Evolutionary conservation across 805 yeast species (phyloP).

Genomic region (Barnettozyma sucrosica): DNA sequence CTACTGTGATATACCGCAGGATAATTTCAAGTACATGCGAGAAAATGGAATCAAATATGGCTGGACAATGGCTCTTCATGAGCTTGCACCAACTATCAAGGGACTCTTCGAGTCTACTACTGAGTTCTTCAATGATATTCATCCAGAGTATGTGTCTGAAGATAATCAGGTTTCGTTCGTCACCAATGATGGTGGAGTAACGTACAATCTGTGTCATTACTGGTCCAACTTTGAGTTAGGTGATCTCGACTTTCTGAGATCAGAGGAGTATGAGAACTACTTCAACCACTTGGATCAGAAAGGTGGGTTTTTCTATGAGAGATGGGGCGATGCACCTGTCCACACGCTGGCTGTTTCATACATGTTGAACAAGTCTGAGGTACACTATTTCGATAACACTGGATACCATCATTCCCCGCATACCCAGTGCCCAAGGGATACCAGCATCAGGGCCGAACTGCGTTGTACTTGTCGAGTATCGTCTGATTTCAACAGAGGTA

Average conservation of each 20-base stretch:
- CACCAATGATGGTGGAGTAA: slow-evolving; percentile 54
- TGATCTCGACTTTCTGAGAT: slow-evolving; percentile 62
- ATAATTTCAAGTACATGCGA: slow-evolving; percentile 74
- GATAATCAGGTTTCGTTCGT: slow-evolving; percentile 58
- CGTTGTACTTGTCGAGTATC: slow-evolving; percentile 46
- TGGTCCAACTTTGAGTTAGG: slow-evolving; percentile 81
- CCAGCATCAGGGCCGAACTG: slow-evolving; percentile 38
- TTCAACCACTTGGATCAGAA: slow-evolving; percentile 56
- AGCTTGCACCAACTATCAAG: slow-evolving; percentile 64
- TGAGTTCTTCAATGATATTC: slow-evolving; percentile 44
- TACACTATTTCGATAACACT: slow-evolving; percentile 68
- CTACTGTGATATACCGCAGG: slow-evolving; percentile 78
- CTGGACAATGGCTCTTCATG: slow-evolving; percentile 74
- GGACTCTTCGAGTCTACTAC: slow-evolving; percentile 72
- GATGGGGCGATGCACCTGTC: slow-evolving; percentile 96
- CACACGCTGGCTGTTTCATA: slow-evolving; percentile 72
- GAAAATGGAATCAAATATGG: slow-evolving; percentile 71
- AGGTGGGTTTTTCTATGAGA: slow-evolving; percentile 80
- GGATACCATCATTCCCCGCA: slow-evolving; percentile 66
- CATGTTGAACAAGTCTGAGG: slow-evolving; percentile 46
- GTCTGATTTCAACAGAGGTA: slow-evolving; percentile 24
- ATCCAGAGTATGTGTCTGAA: slow-evolving; percentile 41
- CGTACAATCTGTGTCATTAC: slow-evolving; percentile 72
- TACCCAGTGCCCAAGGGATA: slow-evolving; percentile 50
- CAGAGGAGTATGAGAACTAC: slow-evolving; percentile 48